Evolutionary conservation across 257 asterid genomes (phyloP).

Genomic region (Eucommia ulmoides): DNA sequence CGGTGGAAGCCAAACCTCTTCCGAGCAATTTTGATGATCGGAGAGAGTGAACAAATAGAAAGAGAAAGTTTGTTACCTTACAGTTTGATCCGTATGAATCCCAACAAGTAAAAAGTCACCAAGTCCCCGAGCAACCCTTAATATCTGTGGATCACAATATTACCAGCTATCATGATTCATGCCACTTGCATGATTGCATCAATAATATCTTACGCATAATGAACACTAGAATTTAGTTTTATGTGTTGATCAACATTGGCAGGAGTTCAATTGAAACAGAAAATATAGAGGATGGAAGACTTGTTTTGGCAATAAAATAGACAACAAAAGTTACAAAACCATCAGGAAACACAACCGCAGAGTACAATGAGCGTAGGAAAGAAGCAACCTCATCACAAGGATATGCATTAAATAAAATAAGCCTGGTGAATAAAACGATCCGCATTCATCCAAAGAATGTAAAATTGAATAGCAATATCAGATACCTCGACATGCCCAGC

Average conservation of each 20-base stretch:
- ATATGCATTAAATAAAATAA: too few relatives aligned
- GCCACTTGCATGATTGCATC: slow-evolving; percentile 3
- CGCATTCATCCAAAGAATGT: too few relatives aligned
- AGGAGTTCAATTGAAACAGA: neutral
- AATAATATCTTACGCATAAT: too few relatives aligned
- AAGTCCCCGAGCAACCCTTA: slow-evolving; percentile 89
- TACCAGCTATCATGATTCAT: slow-evolving; percentile 5
- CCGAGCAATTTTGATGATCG: neutral
- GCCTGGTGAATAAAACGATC: too few relatives aligned
- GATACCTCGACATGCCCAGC: slow-evolving; percentile 99
- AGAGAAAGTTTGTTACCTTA: slow-evolving; percentile 38
- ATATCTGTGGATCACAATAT: slow-evolving; percentile 38
- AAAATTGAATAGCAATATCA: slow-evolving; percentile 8
- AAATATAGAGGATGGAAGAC: neutral
- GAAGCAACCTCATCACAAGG: neutral
- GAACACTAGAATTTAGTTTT: neutral
- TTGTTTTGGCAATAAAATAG: neutral
- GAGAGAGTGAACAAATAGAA: slow-evolving; percentile 3
- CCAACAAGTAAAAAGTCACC: slow-evolving; percentile 99
- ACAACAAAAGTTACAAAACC: neutral
- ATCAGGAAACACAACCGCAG: neutral
- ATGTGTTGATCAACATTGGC: neutral
- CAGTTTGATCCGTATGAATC: slow-evolving; percentile 89
- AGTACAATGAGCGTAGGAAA: neutral
- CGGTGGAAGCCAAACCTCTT: too few relatives aligned